Evolutionary conservation across 257 asterid genomes (phyloP), one percentile per base, ranked within the genome.

Genomic region (Salvia miltiorrhiza): DNA sequence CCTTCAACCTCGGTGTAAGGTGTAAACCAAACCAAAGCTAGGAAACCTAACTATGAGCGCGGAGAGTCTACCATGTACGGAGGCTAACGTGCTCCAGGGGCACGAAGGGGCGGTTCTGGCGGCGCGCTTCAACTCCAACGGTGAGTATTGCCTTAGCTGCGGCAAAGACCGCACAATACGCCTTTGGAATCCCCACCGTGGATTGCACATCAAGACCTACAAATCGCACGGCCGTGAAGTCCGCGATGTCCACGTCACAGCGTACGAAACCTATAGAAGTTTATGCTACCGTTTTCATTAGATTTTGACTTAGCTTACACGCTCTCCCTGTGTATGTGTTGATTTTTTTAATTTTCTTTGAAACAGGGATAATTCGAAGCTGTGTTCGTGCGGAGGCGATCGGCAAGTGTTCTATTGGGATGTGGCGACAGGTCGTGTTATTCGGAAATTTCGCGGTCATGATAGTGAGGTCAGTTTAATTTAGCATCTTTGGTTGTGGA

Each of bases 401-500:
- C 82, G 97, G 26, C 98, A 93, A 76, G 83, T 93, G n/a, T 93
- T 93, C 74, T 93, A 93, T 76, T 93, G 98, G 98, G 98, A 93
- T 72, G 98, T 93, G 33, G 84, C 97, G 17, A 82, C 85, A 68
- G 98, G 96, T 67, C 90, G 88, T 10, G 97, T 93, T 26, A 87
- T 93, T 80, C 85, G 98, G 45, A 93, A 93, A 61, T 93, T 93
- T 48, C 96, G 98, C 28, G 98, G 98, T 24, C 98, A 93, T 85
- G 98, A 90, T 72, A 93, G 98, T 80, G 98, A 93, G 95, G 98
- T 88, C 40, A 47, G 80, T 71, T n/a, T n/a, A n/a, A n/a, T n/a
- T n/a, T n/a, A n/a, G n/a, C n/a, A n/a, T n/a, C n/a, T n/a, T n/a
- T 44, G 55, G 30, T 49, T 56, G n/a, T 72, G 44, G 30, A 33